A percentile compares a stretch with the other conserved stretches of the same genome.
phyloP scores from a whole-genome alignment of 306 rosid genomes.

The Chamaecrista fasciculata region DNA sequence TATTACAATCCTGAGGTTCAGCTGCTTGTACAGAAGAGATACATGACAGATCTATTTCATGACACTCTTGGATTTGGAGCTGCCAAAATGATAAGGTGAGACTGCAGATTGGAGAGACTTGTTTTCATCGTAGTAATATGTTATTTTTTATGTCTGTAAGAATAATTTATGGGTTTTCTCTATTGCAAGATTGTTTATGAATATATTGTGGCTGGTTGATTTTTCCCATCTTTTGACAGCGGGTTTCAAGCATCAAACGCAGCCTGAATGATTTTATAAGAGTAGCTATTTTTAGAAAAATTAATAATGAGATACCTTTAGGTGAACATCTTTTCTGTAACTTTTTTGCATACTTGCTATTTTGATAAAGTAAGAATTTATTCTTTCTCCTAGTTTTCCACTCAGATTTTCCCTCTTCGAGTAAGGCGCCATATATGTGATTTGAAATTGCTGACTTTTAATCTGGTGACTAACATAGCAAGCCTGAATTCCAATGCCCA shows the following conservation, averaged over 20 bases:
- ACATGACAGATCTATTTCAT: conserved; percentile 61
- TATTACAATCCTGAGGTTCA: conserved; percentile 68
- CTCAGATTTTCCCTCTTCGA: not conserved
- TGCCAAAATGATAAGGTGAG: conserved; percentile 92
- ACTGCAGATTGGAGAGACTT: not conserved
- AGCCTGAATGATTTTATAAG: not conserved
- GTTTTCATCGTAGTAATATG: not conserved
- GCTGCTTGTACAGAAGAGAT: conserved; percentile 61
- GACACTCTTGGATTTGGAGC: conserved; percentile 91
- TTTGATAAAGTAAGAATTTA: not conserved
- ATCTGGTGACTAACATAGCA: not conserved
- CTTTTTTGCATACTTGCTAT: not conserved
- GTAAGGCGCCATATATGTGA: no score
- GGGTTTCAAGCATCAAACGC: not conserved
- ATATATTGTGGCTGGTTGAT: not conserved
- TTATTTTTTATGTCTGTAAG: not conserved
- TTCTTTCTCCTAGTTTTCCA: not conserved
- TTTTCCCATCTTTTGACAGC: not conserved
- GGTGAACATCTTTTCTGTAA: not conserved
- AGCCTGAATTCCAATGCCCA: not conserved
- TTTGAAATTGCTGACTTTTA: not conserved
- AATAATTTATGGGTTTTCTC: not conserved
- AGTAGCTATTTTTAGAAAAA: not conserved
- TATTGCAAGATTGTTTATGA: not conserved
- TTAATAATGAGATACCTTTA: not conserved